Evolutionary conservation across 1,284 basidiomycete species (phyloP).

Genomic region (Ceratobasidium sp.): DNA sequence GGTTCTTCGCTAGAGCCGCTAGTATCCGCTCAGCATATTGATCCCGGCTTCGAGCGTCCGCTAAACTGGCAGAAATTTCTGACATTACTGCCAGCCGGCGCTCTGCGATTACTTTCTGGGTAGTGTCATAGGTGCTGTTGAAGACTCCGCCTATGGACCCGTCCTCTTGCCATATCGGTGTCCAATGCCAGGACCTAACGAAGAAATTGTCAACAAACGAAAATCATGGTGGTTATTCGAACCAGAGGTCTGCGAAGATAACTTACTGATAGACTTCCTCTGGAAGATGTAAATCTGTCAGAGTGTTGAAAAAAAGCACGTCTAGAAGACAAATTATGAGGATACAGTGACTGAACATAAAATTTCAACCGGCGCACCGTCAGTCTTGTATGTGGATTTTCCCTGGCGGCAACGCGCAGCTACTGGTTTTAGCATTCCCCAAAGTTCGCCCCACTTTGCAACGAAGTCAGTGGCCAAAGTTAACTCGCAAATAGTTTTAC

Average conservation of each 20-base stretch:
- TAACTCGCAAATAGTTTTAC: background rate
- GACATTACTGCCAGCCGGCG: slow-evolving; percentile 38
- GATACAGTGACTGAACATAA: background rate
- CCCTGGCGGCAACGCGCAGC: slow-evolving; percentile 37
- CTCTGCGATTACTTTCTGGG: slow-evolving; percentile 46
- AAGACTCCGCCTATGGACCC: slow-evolving; percentile 44
- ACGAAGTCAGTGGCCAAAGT: background rate
- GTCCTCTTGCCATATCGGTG: slow-evolving; percentile 45
- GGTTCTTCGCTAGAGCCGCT: slow-evolving; percentile 15
- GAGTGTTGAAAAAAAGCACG: slow-evolving; percentile 42
- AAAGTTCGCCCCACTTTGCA: slow-evolving; percentile 41
- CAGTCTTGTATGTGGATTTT: slow-evolving; percentile 40
- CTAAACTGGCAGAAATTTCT: background rate
- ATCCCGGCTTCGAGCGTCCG: slow-evolving; percentile 4
- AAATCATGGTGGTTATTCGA: too few relatives aligned
- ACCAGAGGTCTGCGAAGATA: too few relatives aligned
- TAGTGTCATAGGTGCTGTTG: slow-evolving; percentile 46
- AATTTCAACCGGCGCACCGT: slow-evolving; percentile 13
- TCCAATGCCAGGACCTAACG: slow-evolving; percentile 42
- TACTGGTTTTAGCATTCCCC: slow-evolving; percentile 37
- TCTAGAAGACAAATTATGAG: slow-evolving; percentile 20
- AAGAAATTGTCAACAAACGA: too few relatives aligned
- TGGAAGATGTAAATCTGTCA: slow-evolving; percentile 45
- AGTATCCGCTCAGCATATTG: slow-evolving; percentile 16
- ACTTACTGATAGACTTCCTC: slow-evolving; percentile 46